Base-by-base conservation (phyloP, 345 rosid species). In the Murraya koenigii region DNA sequence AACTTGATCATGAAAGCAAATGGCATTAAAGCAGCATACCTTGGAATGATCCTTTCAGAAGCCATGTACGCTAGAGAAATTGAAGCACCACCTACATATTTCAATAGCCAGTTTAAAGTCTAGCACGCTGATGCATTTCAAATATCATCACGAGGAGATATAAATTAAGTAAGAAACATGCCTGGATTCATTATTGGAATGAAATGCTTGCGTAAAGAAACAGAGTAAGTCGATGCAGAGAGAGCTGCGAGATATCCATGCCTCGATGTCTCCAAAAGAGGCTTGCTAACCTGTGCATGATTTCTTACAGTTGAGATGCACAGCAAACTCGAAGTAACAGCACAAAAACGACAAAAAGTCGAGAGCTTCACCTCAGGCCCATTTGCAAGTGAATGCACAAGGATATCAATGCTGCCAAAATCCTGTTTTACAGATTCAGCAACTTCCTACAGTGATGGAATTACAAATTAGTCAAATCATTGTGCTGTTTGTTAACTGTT, bases 151-250 rank as follows among this genome's bases (percentile, higher is more conserved):
- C 30, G 6, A 35, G 39, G 20, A 59, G 36, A n/a, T 2, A 11
- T 35, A 59, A 70, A 47, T 22, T 32, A 47, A 39, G 58, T 54
- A n/a, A 70, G 69, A 68, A 79, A 52, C 69, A 3, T 89, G 82
- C 99, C 97, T 83, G 94, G 93, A 81, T 92, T 95, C 96, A 93
- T 93, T 80, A 95, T 90, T 32, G 97, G 98, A 81, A 91, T 19
- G 69, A 95, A 95, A 83, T 95, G 94, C 84, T 83, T 86, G 82
- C 92, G 93, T 64, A 93, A 81, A 72, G 97, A 95, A 79, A 95
- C 85, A 66, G 84, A 93, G 82, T 93, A 93, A 82, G 97, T 95
- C 73, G 98, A 93, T 73, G 97, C 98, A 77, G 98, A 95, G 1
- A 95, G 72, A 26, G 97, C 94, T 17, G 97, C 96, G 28, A 95